phyloP scores from a whole-genome alignment of 495 filamentous ascomycete species.

The Ramalina intermedia region DNA sequence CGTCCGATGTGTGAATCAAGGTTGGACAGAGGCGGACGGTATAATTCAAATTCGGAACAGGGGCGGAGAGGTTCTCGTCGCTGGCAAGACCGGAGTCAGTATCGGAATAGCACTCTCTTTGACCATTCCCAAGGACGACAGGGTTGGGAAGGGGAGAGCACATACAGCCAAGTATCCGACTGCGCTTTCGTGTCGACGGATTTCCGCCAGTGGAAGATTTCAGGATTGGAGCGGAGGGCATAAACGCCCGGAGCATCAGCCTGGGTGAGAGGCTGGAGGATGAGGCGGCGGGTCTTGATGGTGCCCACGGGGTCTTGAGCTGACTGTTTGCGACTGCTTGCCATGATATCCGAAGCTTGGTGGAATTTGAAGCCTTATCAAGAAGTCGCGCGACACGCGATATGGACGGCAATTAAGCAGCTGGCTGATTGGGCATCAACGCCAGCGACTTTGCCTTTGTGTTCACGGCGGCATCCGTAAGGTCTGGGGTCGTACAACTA shows the following conservation, averaged over 20 bases:
- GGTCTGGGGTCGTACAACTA: too few species aligned
- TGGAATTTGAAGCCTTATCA: too few species aligned
- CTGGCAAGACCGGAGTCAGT: too few species aligned
- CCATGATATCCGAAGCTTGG: too few species aligned
- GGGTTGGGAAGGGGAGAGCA: background rate
- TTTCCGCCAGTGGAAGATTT: slow-evolving; percentile 3
- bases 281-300: slow-evolving; percentile 1
- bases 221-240: background rate
- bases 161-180: slow-evolving; percentile 1
- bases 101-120: too few species aligned
- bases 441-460: too few species aligned
- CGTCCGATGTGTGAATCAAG: background rate
- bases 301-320: background rate
- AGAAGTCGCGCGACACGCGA: too few species aligned
- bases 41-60: background rate
- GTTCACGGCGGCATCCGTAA: too few species aligned
- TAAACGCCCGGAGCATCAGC: background rate
- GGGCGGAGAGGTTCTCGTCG: background rate
- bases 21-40: background rate
- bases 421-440: too few species aligned
- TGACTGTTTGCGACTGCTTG: too few species aligned
- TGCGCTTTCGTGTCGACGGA: background rate
- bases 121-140: too few species aligned
- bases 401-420: too few species aligned
- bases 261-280: background rate